Base-by-base conservation (phyloP, 1,284 basidiomycete species). In the Marasmius tenuissimus region DNA sequence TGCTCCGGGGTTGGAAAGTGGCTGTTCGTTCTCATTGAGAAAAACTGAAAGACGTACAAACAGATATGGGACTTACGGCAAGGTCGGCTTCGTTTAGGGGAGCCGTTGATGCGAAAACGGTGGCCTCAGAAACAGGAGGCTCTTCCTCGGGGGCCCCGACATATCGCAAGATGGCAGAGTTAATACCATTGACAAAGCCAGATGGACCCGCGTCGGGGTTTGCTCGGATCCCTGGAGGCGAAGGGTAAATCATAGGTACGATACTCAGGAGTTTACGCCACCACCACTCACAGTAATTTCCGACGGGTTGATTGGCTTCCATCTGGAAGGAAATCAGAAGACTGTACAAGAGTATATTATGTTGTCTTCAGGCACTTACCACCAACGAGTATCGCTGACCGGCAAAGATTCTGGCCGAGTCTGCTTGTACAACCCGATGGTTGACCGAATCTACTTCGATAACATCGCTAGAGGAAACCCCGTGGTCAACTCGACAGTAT, bases 121-220 rank as follows among this genome's bases (percentile, higher is more conserved):
- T 27, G 27, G 27, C 27, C n/a, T 16, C 34, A 33, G 20, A 35
- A 16, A 35, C 52, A 54, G 68, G 74, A 1, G 79, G 80, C 40
- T 79, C 79, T 22, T 57, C 48, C 4, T 63, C 59, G 0, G 70
- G 61, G 6, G 81, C 81, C 9, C 78, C 79, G 0, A 57, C 60
- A 61, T 84, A 84, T 22, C 77, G 75, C 33, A 84, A 59, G 48
- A 84, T 78, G 1, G 80, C 82, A 40, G 70, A 66, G 59, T 78
- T 79, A 38, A 72, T 64, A 9, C 74, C 74, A 9, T 65, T 67
- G 0, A 48, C 65, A 53, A 76, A 73, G 11, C 63, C 65, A 10
- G 61, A 55, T 6, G 51, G 53, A 18, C 51, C 67, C 33, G 61
- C 55, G 53, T 63, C 69, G 1, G 73, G 69, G 16, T 65, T 52